These are phyloP conservation scores for Aspergillus transmontanensis DNA, from an alignment of 2,329 filamentous ascomycete species.

Conservation along the genomic window DNA sequence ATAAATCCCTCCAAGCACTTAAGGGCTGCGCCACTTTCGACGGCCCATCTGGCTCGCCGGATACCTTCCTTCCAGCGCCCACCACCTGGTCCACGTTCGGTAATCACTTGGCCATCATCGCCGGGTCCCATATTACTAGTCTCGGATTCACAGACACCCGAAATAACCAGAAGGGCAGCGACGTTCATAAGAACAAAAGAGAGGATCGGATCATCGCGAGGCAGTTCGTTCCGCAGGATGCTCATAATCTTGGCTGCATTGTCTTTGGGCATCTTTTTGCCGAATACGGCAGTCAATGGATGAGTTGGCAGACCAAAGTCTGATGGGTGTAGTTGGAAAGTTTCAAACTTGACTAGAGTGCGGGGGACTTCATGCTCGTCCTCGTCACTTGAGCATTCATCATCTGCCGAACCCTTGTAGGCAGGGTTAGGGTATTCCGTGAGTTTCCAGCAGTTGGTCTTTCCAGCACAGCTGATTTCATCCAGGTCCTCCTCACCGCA, in stretches of 20 bases:
- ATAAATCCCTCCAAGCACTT: slow-evolving; percentile 82
- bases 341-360: slow-evolving; percentile 63
- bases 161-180: slow-evolving; percentile 80
- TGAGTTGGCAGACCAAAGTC: slow-evolving; percentile 84
- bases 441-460: slow-evolving; percentile 86
- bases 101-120: slow-evolving; percentile 78
- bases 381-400: slow-evolving; percentile 46
- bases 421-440: slow-evolving; percentile 53
- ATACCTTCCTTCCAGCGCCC: slow-evolving; percentile 95
- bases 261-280: slow-evolving; percentile 80
- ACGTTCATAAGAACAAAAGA: slow-evolving; percentile 96
- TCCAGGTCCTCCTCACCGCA: slow-evolving; percentile 95
- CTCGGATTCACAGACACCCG: slow-evolving; percentile 84
- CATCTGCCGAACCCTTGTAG: slow-evolving; percentile 43
- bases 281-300: slow-evolving; percentile 74
- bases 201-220: slow-evolving; percentile 78
- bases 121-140: slow-evolving; percentile 76
- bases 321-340: slow-evolving; percentile 76
- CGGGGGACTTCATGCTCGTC: slow-evolving; percentile 36
- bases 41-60: slow-evolving; percentile 80
- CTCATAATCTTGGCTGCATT: slow-evolving; percentile 83
- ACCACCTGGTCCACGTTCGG: slow-evolving; percentile 80
- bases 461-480: slow-evolving; percentile 89
- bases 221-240: slow-evolving; percentile 73
- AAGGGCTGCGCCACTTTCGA: slow-evolving; percentile 84